Base-by-base conservation (phyloP, 257 asterid genomes). In the Solanum piurae region DNA sequence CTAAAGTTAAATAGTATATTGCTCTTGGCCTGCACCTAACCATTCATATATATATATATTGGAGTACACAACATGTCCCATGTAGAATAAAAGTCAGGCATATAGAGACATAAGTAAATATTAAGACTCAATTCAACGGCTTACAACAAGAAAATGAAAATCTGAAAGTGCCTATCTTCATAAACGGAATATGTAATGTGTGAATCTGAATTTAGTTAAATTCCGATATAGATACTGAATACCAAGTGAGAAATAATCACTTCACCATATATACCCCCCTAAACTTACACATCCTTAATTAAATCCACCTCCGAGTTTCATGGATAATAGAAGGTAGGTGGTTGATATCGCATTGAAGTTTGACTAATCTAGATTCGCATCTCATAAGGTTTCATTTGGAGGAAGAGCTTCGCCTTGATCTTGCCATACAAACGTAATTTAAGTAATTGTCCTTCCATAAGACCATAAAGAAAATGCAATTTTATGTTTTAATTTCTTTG, bases 351-450 rank as follows among this genome's bases (percentile, higher is more conserved):
- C 23, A 52, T 52, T 52, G 1, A 52, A 52, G 9, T 52, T 1
- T 0, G 1, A 52, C 23, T 52, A 52, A 52, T 16, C 4, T 52
- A 52, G 0, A 52, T 52, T 52, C 10, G 4, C 2, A 18, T 52
- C 0, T 9, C 62, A 2, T 52, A 52, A 52, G 10, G 0, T 18
- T 52, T 18, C n/a, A 52, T 52, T 52, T 5, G 23, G 10, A 1
- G 62, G 0, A 52, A 52, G 9, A 0, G 0, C 0, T 52, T 52
- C n/a, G 0, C 62, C 62, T 6, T 52, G 62, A 52, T 18, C 3
- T 18, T 52, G 23, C 4, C 23, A 52, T 18, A 52, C 62, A 0
- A 18, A 52, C 7, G n/a, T 52, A 52, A 5, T 52, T 52, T 52
- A 18, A 6, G 62, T 52, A 18, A 6, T 52, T 52, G 62, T 49